Evolutionary conservation across 306 rosid species (phyloP).

Genomic region (Quercus dentata): DNA sequence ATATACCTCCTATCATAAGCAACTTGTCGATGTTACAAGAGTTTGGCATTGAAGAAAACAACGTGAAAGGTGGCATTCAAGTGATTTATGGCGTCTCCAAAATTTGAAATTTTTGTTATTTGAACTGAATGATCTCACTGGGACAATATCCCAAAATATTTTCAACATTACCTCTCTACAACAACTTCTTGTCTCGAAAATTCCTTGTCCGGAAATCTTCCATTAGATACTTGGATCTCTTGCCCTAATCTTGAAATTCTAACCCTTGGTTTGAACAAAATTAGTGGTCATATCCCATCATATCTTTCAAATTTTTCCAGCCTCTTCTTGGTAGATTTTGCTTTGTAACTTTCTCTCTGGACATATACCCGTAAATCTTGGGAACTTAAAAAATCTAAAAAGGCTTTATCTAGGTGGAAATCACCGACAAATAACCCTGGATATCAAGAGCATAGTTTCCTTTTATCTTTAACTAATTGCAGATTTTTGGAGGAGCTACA

Average conservation of each 20-base stretch:
- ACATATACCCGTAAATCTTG: not conserved
- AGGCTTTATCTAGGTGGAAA: rapidly evolving
- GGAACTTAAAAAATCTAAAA: not conserved
- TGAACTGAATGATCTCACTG: not conserved
- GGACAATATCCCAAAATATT: not conserved
- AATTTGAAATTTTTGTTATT: not conserved
- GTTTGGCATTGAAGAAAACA: no score
- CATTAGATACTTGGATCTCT: not conserved
- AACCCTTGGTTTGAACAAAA: rapidly evolving
- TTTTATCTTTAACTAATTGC: not conserved
- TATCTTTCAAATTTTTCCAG: not conserved
- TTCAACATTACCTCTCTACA: not conserved
- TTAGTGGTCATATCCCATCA: not conserved
- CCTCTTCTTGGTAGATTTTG: rapidly evolving
- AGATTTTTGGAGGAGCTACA: not conserved
- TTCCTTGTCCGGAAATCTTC: not conserved
- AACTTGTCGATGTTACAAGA: no score
- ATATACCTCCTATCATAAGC: no score
- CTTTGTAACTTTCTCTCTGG: not conserved
- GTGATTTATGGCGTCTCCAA: not conserved
- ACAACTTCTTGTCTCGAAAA: rapidly evolving
- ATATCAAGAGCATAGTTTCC: not conserved
- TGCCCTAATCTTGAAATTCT: not conserved
- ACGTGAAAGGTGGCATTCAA: no score
- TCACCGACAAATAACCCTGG: not conserved